Evolutionary conservation across 176 grass and related monocot genomes (phyloP), one percentile per base, ranked within the genome.

Genomic region (Zoysia japonica): DNA sequence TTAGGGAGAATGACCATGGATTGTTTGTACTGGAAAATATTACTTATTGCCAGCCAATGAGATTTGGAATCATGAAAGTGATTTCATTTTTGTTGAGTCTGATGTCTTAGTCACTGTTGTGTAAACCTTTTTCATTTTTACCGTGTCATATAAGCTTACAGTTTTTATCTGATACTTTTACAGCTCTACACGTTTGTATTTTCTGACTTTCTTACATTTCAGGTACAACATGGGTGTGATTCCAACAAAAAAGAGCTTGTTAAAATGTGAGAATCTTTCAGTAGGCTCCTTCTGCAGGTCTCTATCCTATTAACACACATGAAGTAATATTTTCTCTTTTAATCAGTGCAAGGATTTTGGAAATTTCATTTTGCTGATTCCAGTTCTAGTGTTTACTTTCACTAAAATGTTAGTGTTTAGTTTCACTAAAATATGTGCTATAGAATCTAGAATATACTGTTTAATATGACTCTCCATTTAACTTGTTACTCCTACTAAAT

Each of bases 141-240:
- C 13, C 14, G 10, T 50, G 63, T 47, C 73, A 15, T 61, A 60
- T 61, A 76, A 37, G 10, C 52, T 54, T 72, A 39, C 12, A 72
- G 6, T 53, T 53, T 72, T 40, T 72, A 3, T 53, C 13, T 40
- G 12, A 10, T 53, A 9, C 48, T 53, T 17, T 62, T 39, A 64
- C 11, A 19, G 35, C 0, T 38, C 10, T 67, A 4, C 16, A 67
- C 49, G 15, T 42, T 20, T 54, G 48, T 66, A 5, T 78, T 3
- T 6, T 67, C 16, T 67, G 76, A 78, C 5, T 61, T 74, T 74
- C 17, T 78, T 15, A 61, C 53, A 39, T 88, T 89, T 69, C 87
- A 95, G 96, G 75, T 94, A 94, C 17, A 93, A 94, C 65, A 98
- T 98, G 87, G 92, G 95, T 51, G 88, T 92, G 63, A 94, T 94